Evolutionary conservation across 225 moss, liverwort and hornwort genomes (phyloP).

Genomic region (Polytrichum formosum): DNA sequence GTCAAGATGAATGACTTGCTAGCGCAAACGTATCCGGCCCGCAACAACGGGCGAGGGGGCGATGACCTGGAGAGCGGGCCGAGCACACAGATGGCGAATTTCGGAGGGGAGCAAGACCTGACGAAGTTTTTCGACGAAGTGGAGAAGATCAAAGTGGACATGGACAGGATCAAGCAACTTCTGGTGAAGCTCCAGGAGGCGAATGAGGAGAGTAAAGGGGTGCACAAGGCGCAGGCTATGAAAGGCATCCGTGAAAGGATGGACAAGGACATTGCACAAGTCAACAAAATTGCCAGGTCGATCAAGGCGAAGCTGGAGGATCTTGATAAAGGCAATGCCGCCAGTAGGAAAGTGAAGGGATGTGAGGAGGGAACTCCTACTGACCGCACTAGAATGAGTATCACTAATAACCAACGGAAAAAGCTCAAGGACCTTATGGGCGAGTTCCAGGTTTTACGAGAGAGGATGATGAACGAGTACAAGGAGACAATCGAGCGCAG

Average conservation of each 20-base stretch:
- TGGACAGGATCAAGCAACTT: constrained; percentile 55
- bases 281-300: constrained; percentile 42
- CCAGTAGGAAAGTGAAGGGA: constrained; percentile 41
- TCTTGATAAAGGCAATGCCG: constrained; percentile 38
- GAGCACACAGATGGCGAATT: constrained; percentile 33
- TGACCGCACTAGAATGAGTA: constrained; percentile 48
- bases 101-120: constrained; percentile 31
- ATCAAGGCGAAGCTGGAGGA: constrained; percentile 56
- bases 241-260: constrained; percentile 45
- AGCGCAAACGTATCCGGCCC: background rate
- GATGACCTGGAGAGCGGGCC: constrained; percentile 39
- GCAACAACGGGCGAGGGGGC: constrained; percentile 1
- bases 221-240: constrained; percentile 50
- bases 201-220: constrained; percentile 54
- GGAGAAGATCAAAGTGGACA: constrained; percentile 52
- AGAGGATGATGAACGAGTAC: constrained; percentile 57
- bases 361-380: constrained; percentile 57
- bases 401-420: constrained; percentile 55
- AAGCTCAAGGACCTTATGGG: constrained; percentile 61
- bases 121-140: constrained; percentile 46
- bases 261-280: constrained; percentile 58
- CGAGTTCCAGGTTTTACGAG: constrained; percentile 44
- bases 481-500: constrained; percentile 56
- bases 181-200: constrained; percentile 49
- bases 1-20: constrained; percentile 11